These are phyloP conservation scores for Lunularia cruciata DNA, from an alignment of 225 moss, liverwort and hornwort genomes.

Conservation along the genomic window DNA sequence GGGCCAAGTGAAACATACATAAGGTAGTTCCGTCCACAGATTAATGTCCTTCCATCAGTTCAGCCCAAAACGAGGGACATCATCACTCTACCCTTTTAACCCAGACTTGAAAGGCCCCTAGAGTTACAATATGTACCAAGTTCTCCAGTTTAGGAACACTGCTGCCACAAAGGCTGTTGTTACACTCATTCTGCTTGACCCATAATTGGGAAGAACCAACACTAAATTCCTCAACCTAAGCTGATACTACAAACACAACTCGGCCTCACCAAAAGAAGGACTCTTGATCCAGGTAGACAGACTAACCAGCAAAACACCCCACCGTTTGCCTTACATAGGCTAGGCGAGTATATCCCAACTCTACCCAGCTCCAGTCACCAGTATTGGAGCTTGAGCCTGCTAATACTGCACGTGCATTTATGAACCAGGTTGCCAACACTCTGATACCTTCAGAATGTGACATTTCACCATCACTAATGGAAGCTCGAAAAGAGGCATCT, in stretches of 20 bases:
- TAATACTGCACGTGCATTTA: constrained; percentile 40
- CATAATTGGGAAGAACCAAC: constrained; percentile 41
- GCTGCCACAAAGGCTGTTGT: constrained; percentile 33
- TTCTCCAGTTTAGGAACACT: constrained; percentile 37
- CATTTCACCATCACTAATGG: constrained; percentile 27
- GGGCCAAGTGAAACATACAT: constrained; percentile 39
- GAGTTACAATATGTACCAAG: constrained; percentile 38
- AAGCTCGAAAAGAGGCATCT: constrained; percentile 12
- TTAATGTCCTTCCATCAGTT: constrained; percentile 30
- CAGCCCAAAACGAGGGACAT: constrained; percentile 34
- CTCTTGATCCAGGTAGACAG: constrained; percentile 80
- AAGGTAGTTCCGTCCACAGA: constrained; percentile 23
- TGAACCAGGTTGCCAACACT: constrained; percentile 28
- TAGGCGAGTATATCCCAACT: constrained; percentile 46
- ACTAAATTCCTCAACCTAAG: constrained; percentile 31
- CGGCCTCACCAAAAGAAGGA: constrained; percentile 52
- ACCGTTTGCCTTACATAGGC: constrained; percentile 58
- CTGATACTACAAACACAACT: constrained; percentile 53
- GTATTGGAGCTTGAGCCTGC: constrained; percentile 40
- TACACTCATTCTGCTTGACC: constrained; percentile 43
- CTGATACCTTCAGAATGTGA: constrained; percentile 39
- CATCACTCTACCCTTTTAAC: constrained; percentile 24
- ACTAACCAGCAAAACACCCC: constrained; percentile 89
- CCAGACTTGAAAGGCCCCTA: constrained; percentile 28
- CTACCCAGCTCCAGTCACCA: constrained; percentile 46